Base-by-base conservation (phyloP, 306 rosid species). In the Citrullus colocynthis region DNA sequence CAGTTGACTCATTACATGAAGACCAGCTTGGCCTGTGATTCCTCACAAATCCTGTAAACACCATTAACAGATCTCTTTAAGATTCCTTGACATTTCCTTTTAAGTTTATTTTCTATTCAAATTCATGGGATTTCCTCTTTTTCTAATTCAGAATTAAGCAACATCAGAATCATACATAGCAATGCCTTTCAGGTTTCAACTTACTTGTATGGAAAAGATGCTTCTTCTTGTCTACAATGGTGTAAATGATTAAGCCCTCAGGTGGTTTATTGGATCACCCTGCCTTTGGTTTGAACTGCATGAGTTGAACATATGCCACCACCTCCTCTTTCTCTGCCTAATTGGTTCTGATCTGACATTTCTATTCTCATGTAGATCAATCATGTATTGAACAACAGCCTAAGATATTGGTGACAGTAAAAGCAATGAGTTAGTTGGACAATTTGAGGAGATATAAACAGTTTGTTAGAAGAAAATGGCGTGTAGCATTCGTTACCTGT, bases 341-440 rank as follows among this genome's bases (percentile, higher is more conserved):
- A 80, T 83, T 44, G 88, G 85, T 75, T 86, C 90, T 52, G 87
- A 28, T 80, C 83, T 89, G 51, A 78, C 89, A 20, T 89, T 89
- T 81, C 81, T 82, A 78, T 88, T 91, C 85, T 82, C 88, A 11
- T 83, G 83, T 78, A 83, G 86, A 30, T 93, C 91, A 39, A 84
- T 85, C 97, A 93, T 89, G 90, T 85, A 93, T 78, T 91, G 88
- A 20, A 93, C 98, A 84, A 91, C 98, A 75, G 97, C 98, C 98
- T 93, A 82, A 74, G 71, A 84, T 66, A 81, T 64, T 86, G 80
- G 80, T 80, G 45, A 83, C 16, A 41, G 80, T 59, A 64, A 72
- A 81, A 39, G 66, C 79, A 52, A 52, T 52, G 57, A 14, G 20
- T 74, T 24, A 52, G 78, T 66, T 37, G 28, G 30, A 18, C 45